Evolutionary conservation across 768 basidiomycete genomes (phyloP), one percentile per base, ranked within the genome.

Genomic region (Hortiboletus flavorubellus): DNA sequence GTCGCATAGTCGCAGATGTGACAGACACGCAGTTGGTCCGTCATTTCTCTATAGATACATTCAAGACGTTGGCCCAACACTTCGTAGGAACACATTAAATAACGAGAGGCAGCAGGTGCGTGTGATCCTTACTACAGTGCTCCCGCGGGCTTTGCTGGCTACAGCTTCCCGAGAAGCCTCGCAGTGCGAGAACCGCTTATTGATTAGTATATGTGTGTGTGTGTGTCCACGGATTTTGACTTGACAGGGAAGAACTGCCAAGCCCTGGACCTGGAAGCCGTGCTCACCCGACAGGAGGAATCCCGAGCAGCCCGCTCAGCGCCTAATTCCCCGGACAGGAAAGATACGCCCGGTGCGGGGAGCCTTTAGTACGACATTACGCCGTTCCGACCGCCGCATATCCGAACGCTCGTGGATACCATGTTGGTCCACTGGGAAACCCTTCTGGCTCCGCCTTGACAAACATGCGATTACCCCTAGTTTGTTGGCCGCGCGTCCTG

Each of bases 281-380:
- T 42, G 31, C 49, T 23, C 52, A 21, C 43, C 53, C 57, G 57
- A 58, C 21, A 26, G 26, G 26, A 26, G 5, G 26, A 26, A 26
- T 2, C 5, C 39, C 18, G 26, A 29, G 26, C 31, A 33, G 42
- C 30, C 42, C 43, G 11, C 44, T 47, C 37, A 43, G 62, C 52
- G 59, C 38, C 52, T 60, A 59, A 62, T 55, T 64, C 59, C 59
- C 65, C 50, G 44, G 68, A 68, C 39, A 56, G 60, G 60, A 21
- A 62, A 49, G 47, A 45, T 33, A 1, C 34, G 26, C 30, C 59
- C 53, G 38, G 26, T 12, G 29, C 38, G 47, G 50, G 43, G 52
- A 47, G 44, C 26, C 38, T 46, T 38, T 26, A 26, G 26, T 26
- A 38, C 8, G 21, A 29, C 23, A 35, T 11, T 50, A n/a, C 35